phyloP scores from a whole-genome alignment of 2,329 filamentous ascomycete genomes.

The Purpureocillium lavendulum region DNA sequence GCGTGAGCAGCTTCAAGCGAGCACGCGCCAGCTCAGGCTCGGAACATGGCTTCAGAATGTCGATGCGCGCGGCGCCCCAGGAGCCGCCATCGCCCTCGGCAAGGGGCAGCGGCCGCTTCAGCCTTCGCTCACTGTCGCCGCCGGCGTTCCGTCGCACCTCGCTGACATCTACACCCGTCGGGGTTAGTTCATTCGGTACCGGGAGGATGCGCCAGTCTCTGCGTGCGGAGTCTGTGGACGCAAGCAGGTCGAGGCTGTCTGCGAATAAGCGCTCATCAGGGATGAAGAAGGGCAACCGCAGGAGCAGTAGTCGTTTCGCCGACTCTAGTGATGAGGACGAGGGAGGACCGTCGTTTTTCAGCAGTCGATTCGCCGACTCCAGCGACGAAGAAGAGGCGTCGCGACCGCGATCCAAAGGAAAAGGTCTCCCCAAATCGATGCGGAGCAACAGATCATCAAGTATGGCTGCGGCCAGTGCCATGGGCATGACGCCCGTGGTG shows the following conservation, averaged over 20 bases:
- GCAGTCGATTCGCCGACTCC: conserved; percentile 48
- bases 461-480: conserved; percentile 23
- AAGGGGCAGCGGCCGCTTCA: conserved; percentile 50
- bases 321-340: conserved; percentile 56
- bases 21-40: conserved; percentile 36
- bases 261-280: conserved; percentile 30
- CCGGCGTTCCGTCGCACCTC: conserved; percentile 38
- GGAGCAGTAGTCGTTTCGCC: conserved; percentile 42
- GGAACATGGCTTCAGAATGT: conserved; percentile 58
- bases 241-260: conserved; percentile 30
- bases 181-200: conserved; percentile 12
- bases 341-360: conserved; percentile 27
- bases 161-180: conserved; percentile 27
- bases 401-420: conserved; percentile 9
- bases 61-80: conserved; percentile 50
- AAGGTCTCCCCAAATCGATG: conserved; percentile 26
- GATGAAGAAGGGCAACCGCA: conserved; percentile 24
- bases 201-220: conserved; percentile 36
- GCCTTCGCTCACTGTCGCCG: conserved; percentile 63
- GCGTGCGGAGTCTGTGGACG: conserved; percentile 29
- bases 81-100: conserved; percentile 17
- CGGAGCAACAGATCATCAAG: conserved; percentile 16
- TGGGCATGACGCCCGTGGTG: conserved; percentile 29
- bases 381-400: conserved; percentile 12
- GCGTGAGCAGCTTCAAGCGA: conserved; percentile 78